Evolutionary conservation across 805 yeast genomes (phyloP).

Genomic region (Brettanomyces naardenensis): DNA sequence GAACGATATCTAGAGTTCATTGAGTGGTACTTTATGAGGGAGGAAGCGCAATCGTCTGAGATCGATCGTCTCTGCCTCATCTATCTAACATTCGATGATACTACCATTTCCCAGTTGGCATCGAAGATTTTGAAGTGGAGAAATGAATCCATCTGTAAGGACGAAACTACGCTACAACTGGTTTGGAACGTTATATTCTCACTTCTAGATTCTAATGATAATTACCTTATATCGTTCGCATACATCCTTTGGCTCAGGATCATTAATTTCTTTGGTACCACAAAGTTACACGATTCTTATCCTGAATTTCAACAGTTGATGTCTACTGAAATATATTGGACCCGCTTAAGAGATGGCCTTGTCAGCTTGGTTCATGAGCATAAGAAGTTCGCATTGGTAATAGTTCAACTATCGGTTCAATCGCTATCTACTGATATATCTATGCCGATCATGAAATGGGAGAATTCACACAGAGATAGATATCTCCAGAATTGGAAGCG

Average conservation of each 20-base stretch:
- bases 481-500: constrained; percentile 58
- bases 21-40: constrained; percentile 28
- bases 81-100: constrained; percentile 32
- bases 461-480: constrained; percentile 16
- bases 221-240: constrained; percentile 31
- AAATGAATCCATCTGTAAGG: constrained; percentile 24
- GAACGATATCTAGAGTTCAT: constrained; percentile 26
- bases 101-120: constrained; percentile 27
- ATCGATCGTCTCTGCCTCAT: constrained; percentile 25
- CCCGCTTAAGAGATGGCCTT: constrained; percentile 45
- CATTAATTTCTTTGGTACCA: constrained; percentile 23
- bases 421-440: constrained; percentile 29
- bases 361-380: constrained; percentile 53
- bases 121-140: constrained; percentile 50
- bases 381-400: constrained; percentile 59
- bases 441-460: constrained; percentile 38
- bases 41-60: constrained; percentile 8
- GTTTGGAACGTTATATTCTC: constrained; percentile 40
- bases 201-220: constrained; percentile 24
- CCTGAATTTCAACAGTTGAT: constrained; percentile 25
- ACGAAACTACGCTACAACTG: constrained; percentile 15
- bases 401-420: constrained; percentile 54
- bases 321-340: constrained; percentile 42
- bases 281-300: constrained; percentile 3
- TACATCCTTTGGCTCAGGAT: constrained; percentile 51